These are phyloP conservation scores for Aspergillus nidulans DNA, from an alignment of 495 filamentous ascomycete species.

Conservation along the genomic window DNA sequence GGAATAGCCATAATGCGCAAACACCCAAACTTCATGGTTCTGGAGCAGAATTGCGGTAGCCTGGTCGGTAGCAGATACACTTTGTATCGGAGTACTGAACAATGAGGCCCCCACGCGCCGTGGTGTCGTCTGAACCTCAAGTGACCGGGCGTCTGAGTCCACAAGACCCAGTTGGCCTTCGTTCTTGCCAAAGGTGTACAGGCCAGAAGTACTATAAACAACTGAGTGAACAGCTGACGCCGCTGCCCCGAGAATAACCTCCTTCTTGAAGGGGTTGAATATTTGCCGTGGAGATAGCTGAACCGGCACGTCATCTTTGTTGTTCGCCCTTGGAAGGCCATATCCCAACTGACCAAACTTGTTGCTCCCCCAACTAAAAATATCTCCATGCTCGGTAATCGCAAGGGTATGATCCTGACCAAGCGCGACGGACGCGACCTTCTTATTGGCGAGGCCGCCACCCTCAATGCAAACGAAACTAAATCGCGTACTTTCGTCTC, in stretches of 20 bases:
- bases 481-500: slow-evolving; percentile 83
- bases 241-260: slow-evolving; percentile 73
- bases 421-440: slow-evolving; percentile 66
- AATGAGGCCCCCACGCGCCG: slow-evolving; percentile 83
- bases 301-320: slow-evolving; percentile 68
- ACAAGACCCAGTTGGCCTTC: slow-evolving; percentile 90
- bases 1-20: slow-evolving; percentile 89
- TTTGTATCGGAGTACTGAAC: slow-evolving; percentile 70
- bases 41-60: slow-evolving; percentile 83
- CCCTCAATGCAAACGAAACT: slow-evolving; percentile 75
- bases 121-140: slow-evolving; percentile 75
- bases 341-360: slow-evolving; percentile 85
- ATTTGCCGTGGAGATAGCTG: slow-evolving; percentile 80
- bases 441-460: slow-evolving; percentile 64
- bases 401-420: slow-evolving; percentile 91
- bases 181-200: slow-evolving; percentile 96
- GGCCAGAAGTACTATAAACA: slow-evolving; percentile 70
- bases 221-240: slow-evolving; percentile 93
- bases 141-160: slow-evolving; percentile 87
- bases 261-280: slow-evolving; percentile 84
- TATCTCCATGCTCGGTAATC: slow-evolving; percentile 71
- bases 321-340: slow-evolving; percentile 50
- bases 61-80: slow-evolving; percentile 83
- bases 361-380: slow-evolving; percentile 93
- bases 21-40: slow-evolving; percentile 85